Evolutionary conservation across 129 eudicot genomes (phyloP), one percentile per base, ranked within the genome.

Genomic region (Smallanthus sonchifolius): DNA sequence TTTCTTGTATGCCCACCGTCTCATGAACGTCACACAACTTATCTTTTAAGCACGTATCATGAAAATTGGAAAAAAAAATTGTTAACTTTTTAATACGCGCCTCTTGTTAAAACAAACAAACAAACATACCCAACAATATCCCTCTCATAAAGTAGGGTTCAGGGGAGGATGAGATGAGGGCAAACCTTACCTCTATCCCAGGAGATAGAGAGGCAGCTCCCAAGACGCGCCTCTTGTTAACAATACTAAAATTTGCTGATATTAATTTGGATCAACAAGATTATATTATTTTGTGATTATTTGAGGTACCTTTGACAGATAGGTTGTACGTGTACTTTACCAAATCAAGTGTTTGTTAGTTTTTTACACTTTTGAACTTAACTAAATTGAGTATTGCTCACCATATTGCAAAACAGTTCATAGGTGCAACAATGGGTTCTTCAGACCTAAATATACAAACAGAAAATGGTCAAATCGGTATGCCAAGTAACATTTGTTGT

Each of bases 351-450:
- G 65, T 59, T 57, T 10, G 16, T 60, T 60, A 17, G 7, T 34
- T 30, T 30, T 30, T 30, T 60, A 1, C 7, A 4, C 4, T 30
- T 32, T 6, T 32, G 63, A 32, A 30, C 11, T 60, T 60, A 1
- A 60, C 9, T 60, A 32, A 60, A 32, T 14, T 60, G 42, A 34
- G 66, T 34, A 11, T 57, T 57, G 16, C 38, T 2, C 5, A 15
- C 38, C 38, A 28, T 67, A 47, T 24, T 4, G 71, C 45, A 38
- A 78, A 84, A 79, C 87, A 91, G 97, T 91, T 91, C 64, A 88
- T 91, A 39, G 97, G 97, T 75, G 97, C 97, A 60, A 91, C 91
- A 42, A 88, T 88, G 90, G 97, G 97, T 39, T 87, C 97, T 63
- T 86, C 92, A 24, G 97, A 83, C 66, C 85, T 91, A 32, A 84